phyloP scores from a whole-genome alignment of 2,329 filamentous ascomycete species.

The Phaeosphaeria sp. region DNA sequence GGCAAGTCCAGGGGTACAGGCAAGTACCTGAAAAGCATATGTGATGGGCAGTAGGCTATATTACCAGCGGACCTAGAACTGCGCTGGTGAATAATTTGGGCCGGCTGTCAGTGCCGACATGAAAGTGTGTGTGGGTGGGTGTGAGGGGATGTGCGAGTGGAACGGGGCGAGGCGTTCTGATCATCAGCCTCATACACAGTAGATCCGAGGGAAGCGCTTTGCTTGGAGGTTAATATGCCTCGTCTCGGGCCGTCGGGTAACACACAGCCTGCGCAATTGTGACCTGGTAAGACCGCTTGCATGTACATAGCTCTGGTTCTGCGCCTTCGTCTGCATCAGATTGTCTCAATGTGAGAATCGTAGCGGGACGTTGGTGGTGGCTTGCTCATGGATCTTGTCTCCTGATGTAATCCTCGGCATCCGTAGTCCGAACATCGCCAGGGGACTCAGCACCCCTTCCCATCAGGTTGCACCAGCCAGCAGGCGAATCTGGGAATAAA shows the following conservation, averaged over 20 bases:
- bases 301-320: not conserved
- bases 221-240: conserved; percentile 11
- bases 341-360: not conserved
- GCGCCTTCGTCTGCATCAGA: too few species aligned
- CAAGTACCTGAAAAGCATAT: not conserved
- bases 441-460: not conserved
- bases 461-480: conserved; percentile 15
- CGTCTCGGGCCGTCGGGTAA: conserved; percentile 17
- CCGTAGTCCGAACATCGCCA: not conserved
- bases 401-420: not conserved
- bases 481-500: not conserved
- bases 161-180: conserved; percentile 4
- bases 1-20: not conserved
- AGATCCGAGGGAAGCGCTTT: conserved; percentile 21
- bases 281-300: not conserved
- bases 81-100: conserved; percentile 8
- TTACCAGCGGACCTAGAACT: conserved; percentile 1
- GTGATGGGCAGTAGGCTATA: not conserved
- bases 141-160: not conserved
- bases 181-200: conserved; percentile 20
- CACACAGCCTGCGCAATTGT: conserved; percentile 1
- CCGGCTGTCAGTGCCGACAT: conserved; percentile 9
- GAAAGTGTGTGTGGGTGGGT: conserved; percentile 8
- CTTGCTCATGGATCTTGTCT: not conserved
- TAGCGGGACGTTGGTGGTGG: not conserved